These are phyloP conservation scores for Termitomyces sp. DNA, from an alignment of 768 basidiomycete genomes.

Conservation along the genomic window DNA sequence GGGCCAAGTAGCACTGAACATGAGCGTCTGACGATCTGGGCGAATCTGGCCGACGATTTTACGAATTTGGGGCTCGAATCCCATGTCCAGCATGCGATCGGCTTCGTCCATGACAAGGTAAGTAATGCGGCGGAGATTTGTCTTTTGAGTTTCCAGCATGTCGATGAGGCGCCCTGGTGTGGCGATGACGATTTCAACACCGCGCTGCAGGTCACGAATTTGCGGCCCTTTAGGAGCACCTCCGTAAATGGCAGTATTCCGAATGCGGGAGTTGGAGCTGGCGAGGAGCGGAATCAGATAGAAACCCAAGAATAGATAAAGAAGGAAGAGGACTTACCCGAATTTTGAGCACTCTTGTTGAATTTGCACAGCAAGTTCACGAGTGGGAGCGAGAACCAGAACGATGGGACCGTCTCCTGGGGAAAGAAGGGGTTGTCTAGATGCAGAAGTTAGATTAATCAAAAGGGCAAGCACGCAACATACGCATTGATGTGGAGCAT, in stretches of 20 bases:
- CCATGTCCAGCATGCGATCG: slow-evolving; percentile 99
- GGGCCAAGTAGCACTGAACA: slow-evolving; percentile 99
- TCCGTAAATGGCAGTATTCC: slow-evolving; percentile 98
- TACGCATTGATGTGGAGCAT: slow-evolving; percentile 99
- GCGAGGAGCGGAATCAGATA: background rate
- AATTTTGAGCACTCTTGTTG: slow-evolving; percentile 99
- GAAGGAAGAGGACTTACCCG: slow-evolving; percentile 47
- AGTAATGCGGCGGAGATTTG: slow-evolving; percentile 92
- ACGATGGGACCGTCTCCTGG: slow-evolving; percentile 98
- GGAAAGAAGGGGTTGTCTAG: slow-evolving; percentile 83
- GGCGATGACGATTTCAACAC: slow-evolving; percentile 98
- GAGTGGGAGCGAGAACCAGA: slow-evolving; percentile 93
- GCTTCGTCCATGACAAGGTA: slow-evolving; percentile 99
- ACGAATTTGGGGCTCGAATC: slow-evolving; percentile 99
- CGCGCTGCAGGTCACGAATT: slow-evolving; percentile 95
- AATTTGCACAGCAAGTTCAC: slow-evolving; percentile 98
- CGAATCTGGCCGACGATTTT: slow-evolving; percentile 98
- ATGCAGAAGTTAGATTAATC: slow-evolving; percentile 12
- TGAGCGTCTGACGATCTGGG: slow-evolving; percentile 96
- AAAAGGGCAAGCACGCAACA: slow-evolving; percentile 19
- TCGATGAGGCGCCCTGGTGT: slow-evolving; percentile 99
- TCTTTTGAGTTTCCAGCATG: slow-evolving; percentile 96
- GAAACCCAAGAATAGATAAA: background rate
- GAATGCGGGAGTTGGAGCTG: slow-evolving; percentile 88
- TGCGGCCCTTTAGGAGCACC: slow-evolving; percentile 99